These are phyloP conservation scores for Phoenix dactylifera DNA, from an alignment of 176 grass and related monocot species.

Conservation along the genomic window DNA sequence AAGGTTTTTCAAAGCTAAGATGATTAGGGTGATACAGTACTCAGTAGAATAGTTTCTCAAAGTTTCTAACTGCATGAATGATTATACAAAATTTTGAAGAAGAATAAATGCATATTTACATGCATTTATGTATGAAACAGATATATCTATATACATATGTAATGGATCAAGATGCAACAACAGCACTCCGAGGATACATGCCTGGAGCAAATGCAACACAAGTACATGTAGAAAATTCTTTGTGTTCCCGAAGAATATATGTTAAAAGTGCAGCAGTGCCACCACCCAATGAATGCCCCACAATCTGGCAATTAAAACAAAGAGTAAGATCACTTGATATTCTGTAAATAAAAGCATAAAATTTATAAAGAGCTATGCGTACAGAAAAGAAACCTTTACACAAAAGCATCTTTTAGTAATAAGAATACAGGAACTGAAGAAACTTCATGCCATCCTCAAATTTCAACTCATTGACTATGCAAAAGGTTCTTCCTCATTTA, in stretches of 20 bases:
- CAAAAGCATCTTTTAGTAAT: too few relatives aligned
- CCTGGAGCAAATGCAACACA: constrained; percentile 97
- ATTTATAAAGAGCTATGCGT: neutral
- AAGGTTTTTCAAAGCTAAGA: too few relatives aligned
- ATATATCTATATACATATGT: neutral
- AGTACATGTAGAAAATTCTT: constrained; percentile 61
- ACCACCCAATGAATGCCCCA: constrained; percentile 94
- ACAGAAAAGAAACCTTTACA: neutral
- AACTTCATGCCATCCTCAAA: too few relatives aligned
- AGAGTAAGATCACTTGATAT: neutral
- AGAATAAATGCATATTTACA: too few relatives aligned
- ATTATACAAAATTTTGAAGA: too few relatives aligned
- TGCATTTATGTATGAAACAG: too few relatives aligned
- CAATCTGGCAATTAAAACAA: constrained; percentile 52
- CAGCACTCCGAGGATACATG: constrained; percentile 11
- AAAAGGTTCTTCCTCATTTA: too few relatives aligned
- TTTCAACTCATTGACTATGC: too few relatives aligned
- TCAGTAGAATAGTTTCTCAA: too few relatives aligned
- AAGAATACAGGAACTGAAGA: too few relatives aligned
- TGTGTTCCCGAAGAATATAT: constrained; percentile 88
- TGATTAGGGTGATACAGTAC: too few relatives aligned
- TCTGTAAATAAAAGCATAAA: constrained; percentile 2
- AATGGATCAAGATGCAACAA: constrained; percentile 3
- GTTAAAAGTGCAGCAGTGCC: constrained; percentile 92
- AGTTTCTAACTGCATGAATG: too few relatives aligned